Evolutionary conservation across 768 basidiomycete genomes (phyloP).

Genomic region (Tylopilus felleus): DNA sequence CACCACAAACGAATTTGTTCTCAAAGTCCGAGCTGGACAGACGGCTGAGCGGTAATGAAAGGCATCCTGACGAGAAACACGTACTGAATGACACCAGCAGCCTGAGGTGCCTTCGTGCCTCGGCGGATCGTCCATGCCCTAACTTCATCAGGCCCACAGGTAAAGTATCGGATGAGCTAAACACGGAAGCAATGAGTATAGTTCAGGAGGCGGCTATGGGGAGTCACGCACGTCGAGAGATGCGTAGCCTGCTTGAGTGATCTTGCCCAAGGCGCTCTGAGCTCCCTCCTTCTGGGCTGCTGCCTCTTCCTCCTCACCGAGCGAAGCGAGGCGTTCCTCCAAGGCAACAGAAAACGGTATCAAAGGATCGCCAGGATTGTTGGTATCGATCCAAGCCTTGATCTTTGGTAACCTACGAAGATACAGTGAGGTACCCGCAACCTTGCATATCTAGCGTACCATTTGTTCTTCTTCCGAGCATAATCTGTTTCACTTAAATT

Average conservation of each 20-base stretch:
- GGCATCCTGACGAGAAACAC: constrained; percentile 26
- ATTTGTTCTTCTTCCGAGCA: constrained; percentile 98
- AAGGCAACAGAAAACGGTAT: constrained; percentile 97
- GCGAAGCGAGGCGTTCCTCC: constrained; percentile 77
- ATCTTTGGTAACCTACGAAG: constrained; percentile 84
- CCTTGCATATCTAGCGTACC: constrained; percentile 41
- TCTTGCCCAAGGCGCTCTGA: constrained; percentile 78
- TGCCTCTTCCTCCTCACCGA: constrained; percentile 64
- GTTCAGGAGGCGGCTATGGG: background rate
- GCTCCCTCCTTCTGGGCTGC: constrained; percentile 81
- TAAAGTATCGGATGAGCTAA: constrained; percentile 93
- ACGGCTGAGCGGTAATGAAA: background rate
- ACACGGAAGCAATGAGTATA: background rate
- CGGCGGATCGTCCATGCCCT: constrained; percentile 97
- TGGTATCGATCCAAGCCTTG: constrained; percentile 95
- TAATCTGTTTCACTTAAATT: constrained; percentile 96
- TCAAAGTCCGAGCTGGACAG: constrained; percentile 83
- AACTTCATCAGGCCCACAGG: constrained; percentile 94
- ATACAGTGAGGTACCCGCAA: background rate
- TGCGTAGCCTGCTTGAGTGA: constrained; percentile 91
- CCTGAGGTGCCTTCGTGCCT: constrained; percentile 93
- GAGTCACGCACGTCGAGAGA: constrained; percentile 66
- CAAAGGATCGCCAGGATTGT: constrained; percentile 93
- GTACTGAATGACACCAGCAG: constrained; percentile 97
- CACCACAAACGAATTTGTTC: constrained; percentile 96